Conservation (phyloP, 2,329 filamentous ascomycete genomes). For the Botrytis hyacinthi region DNA sequence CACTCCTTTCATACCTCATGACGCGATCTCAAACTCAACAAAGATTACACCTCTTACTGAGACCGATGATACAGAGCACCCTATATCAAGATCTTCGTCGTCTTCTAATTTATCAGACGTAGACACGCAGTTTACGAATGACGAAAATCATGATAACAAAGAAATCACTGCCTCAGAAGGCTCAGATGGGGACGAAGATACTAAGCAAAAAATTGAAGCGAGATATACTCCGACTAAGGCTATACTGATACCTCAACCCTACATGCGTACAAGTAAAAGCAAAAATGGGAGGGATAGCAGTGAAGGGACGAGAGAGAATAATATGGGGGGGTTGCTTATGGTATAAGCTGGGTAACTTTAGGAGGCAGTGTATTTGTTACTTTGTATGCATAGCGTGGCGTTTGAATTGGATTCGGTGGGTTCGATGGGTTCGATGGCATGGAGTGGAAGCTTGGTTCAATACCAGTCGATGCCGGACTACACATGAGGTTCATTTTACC, state of each 20-base stretch:
- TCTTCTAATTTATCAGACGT: background rate
- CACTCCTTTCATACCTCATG: background rate
- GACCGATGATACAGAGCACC: background rate
- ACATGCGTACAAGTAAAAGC: background rate
- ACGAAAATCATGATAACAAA: background rate
- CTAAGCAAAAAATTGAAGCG: background rate
- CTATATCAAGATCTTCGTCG: background rate
- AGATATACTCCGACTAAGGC: conserved; percentile 7
- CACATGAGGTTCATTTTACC: background rate
- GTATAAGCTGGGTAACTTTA: background rate
- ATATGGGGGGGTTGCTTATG: conserved; percentile 7
- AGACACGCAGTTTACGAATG: background rate
- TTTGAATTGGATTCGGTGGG: conserved; percentile 1
- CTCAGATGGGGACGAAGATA: conserved; percentile 4
- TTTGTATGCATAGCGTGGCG: conserved; percentile 15
- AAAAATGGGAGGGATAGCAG: background rate
- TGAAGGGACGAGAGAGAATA: background rate
- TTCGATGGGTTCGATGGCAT: background rate
- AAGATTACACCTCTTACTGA: background rate
- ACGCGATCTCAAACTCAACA: background rate
- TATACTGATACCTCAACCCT: background rate
- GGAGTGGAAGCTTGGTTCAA: background rate
- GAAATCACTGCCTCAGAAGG: background rate
- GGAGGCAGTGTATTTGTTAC: background rate
- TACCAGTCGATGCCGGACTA: background rate